These are phyloP conservation scores for Zychaea mexicana DNA, from an alignment of 371 early-diverging fungal genomes.

Conservation along the genomic window DNA sequence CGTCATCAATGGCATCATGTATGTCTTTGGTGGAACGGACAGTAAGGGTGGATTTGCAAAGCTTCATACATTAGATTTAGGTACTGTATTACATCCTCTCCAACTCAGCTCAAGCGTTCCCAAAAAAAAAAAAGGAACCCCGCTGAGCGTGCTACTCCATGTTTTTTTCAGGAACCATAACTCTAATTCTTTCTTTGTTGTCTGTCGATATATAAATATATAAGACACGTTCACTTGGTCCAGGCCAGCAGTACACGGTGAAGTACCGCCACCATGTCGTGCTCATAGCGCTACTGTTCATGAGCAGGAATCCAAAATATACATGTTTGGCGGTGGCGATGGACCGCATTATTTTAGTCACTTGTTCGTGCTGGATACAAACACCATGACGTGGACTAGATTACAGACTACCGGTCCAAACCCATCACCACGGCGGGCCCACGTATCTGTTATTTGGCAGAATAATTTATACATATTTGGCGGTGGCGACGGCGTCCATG, in stretches of 20 bases:
- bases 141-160: too few species aligned
- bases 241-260: slow-evolving; percentile 66
- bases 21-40: slow-evolving; percentile 87
- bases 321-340: slow-evolving; percentile 87
- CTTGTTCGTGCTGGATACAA: slow-evolving; percentile 36
- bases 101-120: neutral
- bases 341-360: slow-evolving; percentile 84
- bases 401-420: slow-evolving; percentile 50
- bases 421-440: slow-evolving; percentile 80
- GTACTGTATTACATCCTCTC: slow-evolving; percentile 34
- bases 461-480: slow-evolving; percentile 79
- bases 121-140: neutral
- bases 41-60: slow-evolving; percentile 69
- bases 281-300: slow-evolving; percentile 81
- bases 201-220: neutral
- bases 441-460: slow-evolving; percentile 76
- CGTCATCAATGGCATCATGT: slow-evolving; percentile 73
- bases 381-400: slow-evolving; percentile 62
- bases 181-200: neutral
- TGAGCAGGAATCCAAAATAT: slow-evolving; percentile 58
- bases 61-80: slow-evolving; percentile 79
- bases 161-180: neutral
- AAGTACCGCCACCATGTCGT: slow-evolving; percentile 73
- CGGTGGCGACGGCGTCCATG: slow-evolving; percentile 82
- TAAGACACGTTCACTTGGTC: slow-evolving; percentile 84